Evolutionary conservation across 2,329 filamentous ascomycete genomes (phyloP).

Genomic region (Falciphora oryzae): DNA sequence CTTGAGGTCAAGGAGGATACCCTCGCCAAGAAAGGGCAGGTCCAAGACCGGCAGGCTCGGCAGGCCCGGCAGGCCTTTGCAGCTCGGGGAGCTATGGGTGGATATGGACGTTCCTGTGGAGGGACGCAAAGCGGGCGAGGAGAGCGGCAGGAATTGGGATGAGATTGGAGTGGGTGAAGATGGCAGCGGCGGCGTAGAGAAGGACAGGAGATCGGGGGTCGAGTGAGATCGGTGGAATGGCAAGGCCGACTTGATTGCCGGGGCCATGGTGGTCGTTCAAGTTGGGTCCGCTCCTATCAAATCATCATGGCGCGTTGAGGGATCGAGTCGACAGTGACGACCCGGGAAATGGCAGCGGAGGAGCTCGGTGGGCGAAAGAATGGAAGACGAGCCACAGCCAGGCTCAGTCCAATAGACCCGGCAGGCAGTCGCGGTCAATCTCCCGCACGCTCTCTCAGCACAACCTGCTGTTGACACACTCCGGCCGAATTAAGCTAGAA

Average conservation of each 20-base stretch:
- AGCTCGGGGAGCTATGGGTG: constrained; percentile 18
- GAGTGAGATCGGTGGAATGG: constrained; percentile 31
- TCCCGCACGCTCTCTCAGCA: neutral
- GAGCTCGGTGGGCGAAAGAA: neutral
- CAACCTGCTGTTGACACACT: neutral
- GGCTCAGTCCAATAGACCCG: neutral
- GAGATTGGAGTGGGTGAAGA: constrained; percentile 14
- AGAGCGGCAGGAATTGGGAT: neutral
- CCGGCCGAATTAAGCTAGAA: neutral
- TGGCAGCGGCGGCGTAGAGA: constrained; percentile 9
- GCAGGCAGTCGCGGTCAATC: neutral
- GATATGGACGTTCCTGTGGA: constrained; percentile 11
- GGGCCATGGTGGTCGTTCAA: constrained; percentile 29
- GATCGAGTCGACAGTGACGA: neutral
- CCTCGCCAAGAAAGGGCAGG: constrained; percentile 47
- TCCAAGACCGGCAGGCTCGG: constrained; percentile 40
- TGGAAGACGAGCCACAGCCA: neutral
- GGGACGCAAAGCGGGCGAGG: no score
- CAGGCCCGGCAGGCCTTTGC: constrained; percentile 30
- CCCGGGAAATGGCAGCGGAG: neutral
- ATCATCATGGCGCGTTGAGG: constrained; percentile 6
- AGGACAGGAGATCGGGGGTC: constrained; percentile 23
- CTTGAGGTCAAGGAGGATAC: constrained; percentile 33
- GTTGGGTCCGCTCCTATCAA: constrained; percentile 39
- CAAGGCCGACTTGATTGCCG: constrained; percentile 32